A percentile compares a stretch with the other conserved stretches of the same genome.
Evolutionary conservation across 805 yeast genomes (phyloP).

Genomic region (Saccharomycopsis schoenii): DNA sequence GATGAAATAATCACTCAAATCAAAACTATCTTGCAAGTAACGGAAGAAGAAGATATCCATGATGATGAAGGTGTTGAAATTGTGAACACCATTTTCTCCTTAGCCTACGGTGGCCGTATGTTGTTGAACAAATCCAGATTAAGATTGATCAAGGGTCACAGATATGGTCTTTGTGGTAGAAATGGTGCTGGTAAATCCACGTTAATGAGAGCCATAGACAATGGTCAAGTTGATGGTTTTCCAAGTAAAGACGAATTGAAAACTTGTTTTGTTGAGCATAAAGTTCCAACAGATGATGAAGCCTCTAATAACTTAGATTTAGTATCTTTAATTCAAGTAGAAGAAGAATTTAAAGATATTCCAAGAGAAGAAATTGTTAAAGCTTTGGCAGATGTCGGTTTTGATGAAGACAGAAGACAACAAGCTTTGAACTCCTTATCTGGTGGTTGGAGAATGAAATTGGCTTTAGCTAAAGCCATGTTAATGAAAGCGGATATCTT

Average conservation of each 20-base stretch:
- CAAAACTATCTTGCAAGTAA: conserved; percentile 45
- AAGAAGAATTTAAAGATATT: conserved; percentile 64
- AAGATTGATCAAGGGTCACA: conserved; percentile 84
- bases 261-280: conserved; percentile 96
- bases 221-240: conserved; percentile 96
- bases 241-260: conserved; percentile 79
- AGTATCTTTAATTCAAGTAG: conserved; percentile 79
- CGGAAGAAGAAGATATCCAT: conserved; percentile 44
- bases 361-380: conserved; percentile 59
- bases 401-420: conserved; percentile 78
- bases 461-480: conserved; percentile 98
- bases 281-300: conserved; percentile 80
- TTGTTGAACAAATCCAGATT: conserved; percentile 84
- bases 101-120: conserved; percentile 98
- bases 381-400: conserved; percentile 81
- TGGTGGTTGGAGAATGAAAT: conserved; percentile 99
- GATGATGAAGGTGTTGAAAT: conserved; percentile 80
- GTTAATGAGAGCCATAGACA: conserved; percentile 90
- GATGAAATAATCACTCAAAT: conserved; percentile 37
- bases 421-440: conserved; percentile 91
- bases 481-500: conserved; percentile 93
- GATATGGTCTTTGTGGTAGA: conserved; percentile 96
- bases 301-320: conserved; percentile 65
- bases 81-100: conserved; percentile 88
- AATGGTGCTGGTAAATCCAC: conserved; percentile 99